Conservation (phyloP, 441 rosid species). For the Heliophila coronopifolia region DNA sequence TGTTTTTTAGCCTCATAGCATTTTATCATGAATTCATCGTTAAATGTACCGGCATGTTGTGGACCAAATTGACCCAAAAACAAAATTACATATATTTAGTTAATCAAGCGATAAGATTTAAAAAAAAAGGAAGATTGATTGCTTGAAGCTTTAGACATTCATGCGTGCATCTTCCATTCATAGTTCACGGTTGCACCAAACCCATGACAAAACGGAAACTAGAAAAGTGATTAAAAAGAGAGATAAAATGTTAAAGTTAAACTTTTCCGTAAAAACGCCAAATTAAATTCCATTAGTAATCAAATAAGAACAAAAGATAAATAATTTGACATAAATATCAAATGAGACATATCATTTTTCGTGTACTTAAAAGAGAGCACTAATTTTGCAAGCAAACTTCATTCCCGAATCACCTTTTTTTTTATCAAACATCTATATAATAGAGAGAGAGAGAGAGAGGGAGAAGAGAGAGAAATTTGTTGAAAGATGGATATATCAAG, state of each 20-base stretch:
- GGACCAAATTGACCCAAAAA: no score
- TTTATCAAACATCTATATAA: no score
- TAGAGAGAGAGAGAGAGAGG: no score
- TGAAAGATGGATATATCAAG: conserved; percentile 28
- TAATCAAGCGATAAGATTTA: no score
- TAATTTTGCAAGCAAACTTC: conserved; percentile 33
- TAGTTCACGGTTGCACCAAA: conserved; percentile 14
- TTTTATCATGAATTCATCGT: no score
- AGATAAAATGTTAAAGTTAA: not conserved
- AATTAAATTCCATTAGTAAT: not conserved
- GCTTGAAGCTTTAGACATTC: conserved; percentile 29
- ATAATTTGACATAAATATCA: conserved; percentile 22
- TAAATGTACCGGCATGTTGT: no score
- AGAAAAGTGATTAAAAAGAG: not conserved
- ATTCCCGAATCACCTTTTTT: no score
- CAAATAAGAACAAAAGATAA: conserved; percentile 9
- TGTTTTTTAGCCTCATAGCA: no score
- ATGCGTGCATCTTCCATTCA: conserved; percentile 26
- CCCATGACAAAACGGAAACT: conserved; percentile 27
- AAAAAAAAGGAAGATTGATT: conserved; percentile 1
- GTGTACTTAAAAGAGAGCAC: conserved; percentile 28
- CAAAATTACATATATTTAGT: no score
- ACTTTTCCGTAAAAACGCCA: not conserved
- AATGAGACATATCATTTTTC: conserved; percentile 25
- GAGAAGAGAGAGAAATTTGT: no score